These are phyloP conservation scores for Starmera amethionina DNA, from an alignment of 805 yeast species.

Conservation along the genomic window DNA sequence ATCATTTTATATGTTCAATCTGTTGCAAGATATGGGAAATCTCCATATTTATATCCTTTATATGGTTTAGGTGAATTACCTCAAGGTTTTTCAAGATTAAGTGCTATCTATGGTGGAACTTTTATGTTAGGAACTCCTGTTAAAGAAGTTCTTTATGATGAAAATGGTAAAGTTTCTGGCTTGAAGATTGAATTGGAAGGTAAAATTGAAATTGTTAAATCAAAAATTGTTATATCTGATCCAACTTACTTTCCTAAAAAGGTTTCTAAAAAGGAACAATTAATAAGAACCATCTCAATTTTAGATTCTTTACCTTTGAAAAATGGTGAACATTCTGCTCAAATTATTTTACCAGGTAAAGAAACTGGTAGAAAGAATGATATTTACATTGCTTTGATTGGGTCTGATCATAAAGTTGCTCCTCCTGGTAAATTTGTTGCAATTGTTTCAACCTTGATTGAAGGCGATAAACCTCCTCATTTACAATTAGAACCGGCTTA, in stretches of 20 bases:
- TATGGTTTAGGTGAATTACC: slow-evolving; percentile 97
- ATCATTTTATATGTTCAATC: slow-evolving; percentile 78
- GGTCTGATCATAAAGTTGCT: slow-evolving; percentile 83
- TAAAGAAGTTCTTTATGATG: slow-evolving; percentile 74
- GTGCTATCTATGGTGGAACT: slow-evolving; percentile 97
- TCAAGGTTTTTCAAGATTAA: slow-evolving; percentile 95
- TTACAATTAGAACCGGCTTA: slow-evolving; percentile 90
- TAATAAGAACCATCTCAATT: slow-evolving; percentile 56
- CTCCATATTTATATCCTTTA: slow-evolving; percentile 92
- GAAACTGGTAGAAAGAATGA: slow-evolving; percentile 90
- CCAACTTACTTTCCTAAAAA: slow-evolving; percentile 89
- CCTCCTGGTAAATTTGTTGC: slow-evolving; percentile 87
- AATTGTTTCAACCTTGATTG: slow-evolving; percentile 88
- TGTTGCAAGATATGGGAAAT: slow-evolving; percentile 90
- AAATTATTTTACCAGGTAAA: slow-evolving; percentile 92
- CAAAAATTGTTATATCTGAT: slow-evolving; percentile 92
- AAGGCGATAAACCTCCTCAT: slow-evolving; percentile 91
- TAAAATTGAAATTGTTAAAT: slow-evolving; percentile 49
- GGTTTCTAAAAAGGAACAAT: slow-evolving; percentile 27
- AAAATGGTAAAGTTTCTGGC: slow-evolving; percentile 67
- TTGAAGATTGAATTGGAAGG: slow-evolving; percentile 83
- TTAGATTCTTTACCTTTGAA: slow-evolving; percentile 81
- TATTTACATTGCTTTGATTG: slow-evolving; percentile 85
- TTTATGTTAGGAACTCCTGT: slow-evolving; percentile 96
- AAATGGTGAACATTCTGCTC: slow-evolving; percentile 76